Percentiles rank a stretch among this genome's conserved stretches.
Evolutionary conservation across 192 early-diverging fungal genomes (phyloP).

Genomic region (Coemansia sp.): DNA sequence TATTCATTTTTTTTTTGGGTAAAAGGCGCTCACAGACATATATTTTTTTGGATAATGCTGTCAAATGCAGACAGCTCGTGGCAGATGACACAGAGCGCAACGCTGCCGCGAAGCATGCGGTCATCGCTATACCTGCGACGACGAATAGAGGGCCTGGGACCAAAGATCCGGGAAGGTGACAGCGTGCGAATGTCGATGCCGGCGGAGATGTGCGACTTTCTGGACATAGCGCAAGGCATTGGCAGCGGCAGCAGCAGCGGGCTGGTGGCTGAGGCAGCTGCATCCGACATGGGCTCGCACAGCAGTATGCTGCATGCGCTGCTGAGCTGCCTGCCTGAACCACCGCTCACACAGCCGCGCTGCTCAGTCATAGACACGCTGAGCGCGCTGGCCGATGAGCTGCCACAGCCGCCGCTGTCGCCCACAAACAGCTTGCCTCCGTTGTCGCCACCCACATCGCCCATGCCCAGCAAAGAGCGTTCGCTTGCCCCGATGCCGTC

Average conservation of each 20-base stretch:
- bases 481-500: neutral
- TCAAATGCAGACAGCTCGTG: conserved; percentile 9
- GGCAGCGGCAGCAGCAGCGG: conserved; percentile 2
- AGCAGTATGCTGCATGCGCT: conserved; percentile 43
- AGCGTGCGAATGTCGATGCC: conserved; percentile 35
- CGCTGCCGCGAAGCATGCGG: conserved; percentile 27
- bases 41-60: conserved; percentile 13
- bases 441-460: conserved; percentile 13
- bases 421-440: conserved; percentile 9
- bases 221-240: conserved; percentile 12
- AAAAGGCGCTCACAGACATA: neutral
- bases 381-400: conserved; percentile 31
- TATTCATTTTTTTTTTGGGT: conserved; percentile 1
- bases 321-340: conserved; percentile 45
- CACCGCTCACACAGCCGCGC: conserved; percentile 16
- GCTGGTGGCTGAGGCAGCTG: neutral
- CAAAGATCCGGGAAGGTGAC: conserved; percentile 1
- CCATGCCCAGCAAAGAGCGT: neutral
- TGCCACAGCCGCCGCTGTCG: conserved; percentile 26
- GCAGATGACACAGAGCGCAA: conserved; percentile 17
- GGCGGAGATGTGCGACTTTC: conserved; percentile 23
- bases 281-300: conserved; percentile 4
- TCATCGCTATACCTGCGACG: conserved; percentile 29
- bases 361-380: conserved; percentile 10
- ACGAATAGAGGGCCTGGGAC: conserved; percentile 15